Evolutionary conservation across 257 asterid species (phyloP), one percentile per base, ranked within the genome.

Genomic region (Scutellaria barbata): DNA sequence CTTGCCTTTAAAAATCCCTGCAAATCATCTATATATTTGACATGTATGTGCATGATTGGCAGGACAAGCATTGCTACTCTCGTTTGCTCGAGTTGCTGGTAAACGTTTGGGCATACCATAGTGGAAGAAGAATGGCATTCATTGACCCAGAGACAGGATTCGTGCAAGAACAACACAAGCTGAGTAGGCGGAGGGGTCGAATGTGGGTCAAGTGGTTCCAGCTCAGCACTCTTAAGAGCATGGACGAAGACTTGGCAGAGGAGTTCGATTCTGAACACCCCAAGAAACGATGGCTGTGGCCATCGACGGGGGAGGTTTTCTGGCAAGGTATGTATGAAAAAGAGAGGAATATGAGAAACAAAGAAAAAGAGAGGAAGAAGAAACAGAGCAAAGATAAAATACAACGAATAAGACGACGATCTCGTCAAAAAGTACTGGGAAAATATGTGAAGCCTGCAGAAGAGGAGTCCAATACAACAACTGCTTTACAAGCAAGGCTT

Each of bases 181-280:
- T 89, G 54, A 77, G 73, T 61, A 69, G 25, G 65, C 83, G 98
- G 56, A 82, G 85, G 76, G 98, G 98, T 17, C 72, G 71, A 75
- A 89, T 93, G 96, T 90, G 96, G 98, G 72, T 90, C 69, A 86
- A 85, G 76, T 93, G 97, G 98, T 93, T 93, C 82, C 87, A 87
- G 16, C 58, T 79, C 53, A 80, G 52, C 78, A 87, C 92, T 4
- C 87, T 93, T 6, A 93, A 93, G 76, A 81, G 82, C 89, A 87
- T 90, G 88, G 97, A 93, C 51, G 95, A 89, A 74, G 97, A 90
- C 41, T 73, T 93, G 53, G 97, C 98, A 0, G 97, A 93, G 87
- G 97, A 89, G 81, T 85, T 72, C 1, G 96, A 93, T 53, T 17
- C 81, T 0, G 95, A 90, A 57, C 86, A 42, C 37, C 90, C 90